A percentile compares a stretch with the other conserved stretches of the same genome.
phyloP scores from a whole-genome alignment of 1,284 basidiomycete genomes.

The Acaromyces ingoldii region DNA sequence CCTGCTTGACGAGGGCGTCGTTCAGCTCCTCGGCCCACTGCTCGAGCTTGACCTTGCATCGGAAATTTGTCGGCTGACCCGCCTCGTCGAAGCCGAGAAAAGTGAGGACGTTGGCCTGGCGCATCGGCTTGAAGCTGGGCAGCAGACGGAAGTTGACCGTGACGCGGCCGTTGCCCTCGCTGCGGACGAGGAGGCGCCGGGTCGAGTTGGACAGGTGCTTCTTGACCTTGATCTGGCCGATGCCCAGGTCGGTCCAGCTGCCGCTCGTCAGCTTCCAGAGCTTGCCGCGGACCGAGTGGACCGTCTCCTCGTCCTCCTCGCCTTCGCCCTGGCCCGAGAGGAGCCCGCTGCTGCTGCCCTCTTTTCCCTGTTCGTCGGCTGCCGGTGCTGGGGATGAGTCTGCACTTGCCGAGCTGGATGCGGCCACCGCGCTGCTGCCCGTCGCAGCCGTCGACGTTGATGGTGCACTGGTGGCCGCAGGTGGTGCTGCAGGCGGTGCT shows the following conservation, averaged over 20 bases:
- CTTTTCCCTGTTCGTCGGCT: no score
- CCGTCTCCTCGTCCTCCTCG: slow-evolving; percentile 35
- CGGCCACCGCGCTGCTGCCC: no score
- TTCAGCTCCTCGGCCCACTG: slow-evolving; percentile 29
- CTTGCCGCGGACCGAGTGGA: slow-evolving; percentile 33
- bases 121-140: slow-evolving; percentile 20
- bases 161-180: slow-evolving; percentile 40
- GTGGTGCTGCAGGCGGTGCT: no score
- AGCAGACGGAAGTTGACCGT: slow-evolving; percentile 39
- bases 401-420: no score
- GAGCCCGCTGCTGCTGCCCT: no score
- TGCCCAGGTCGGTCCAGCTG: slow-evolving; percentile 40
- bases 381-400: no score
- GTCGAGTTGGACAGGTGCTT: slow-evolving; percentile 20
- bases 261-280: slow-evolving; percentile 35
- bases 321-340: slow-evolving; percentile 35
- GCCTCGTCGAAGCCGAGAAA: slow-evolving; percentile 39
- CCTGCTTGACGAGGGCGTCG: slow-evolving; percentile 18
- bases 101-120: slow-evolving; percentile 27
- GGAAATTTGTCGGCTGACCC: slow-evolving; percentile 27
- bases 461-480: no score
- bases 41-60: slow-evolving; percentile 43
- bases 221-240: slow-evolving; percentile 40
- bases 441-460: no score
- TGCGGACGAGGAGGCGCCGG: slow-evolving; percentile 32